Conservation (phyloP, 1,139 yeast genomes). For the Yamadazyma trypodendri region DNA sequence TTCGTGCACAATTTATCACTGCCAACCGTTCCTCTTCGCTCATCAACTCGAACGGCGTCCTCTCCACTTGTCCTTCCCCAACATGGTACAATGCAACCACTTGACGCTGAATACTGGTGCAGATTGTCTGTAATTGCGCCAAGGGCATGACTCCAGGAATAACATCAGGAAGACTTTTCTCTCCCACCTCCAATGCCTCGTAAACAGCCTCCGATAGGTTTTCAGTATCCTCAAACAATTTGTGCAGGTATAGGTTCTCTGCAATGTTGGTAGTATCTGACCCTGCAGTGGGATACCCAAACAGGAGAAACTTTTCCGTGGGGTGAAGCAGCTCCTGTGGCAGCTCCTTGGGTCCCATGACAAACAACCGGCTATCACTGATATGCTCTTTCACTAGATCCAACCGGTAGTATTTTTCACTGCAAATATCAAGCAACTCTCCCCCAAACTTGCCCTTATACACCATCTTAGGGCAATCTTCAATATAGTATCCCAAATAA, state of each 20-base stretch:
- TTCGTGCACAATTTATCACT: conserved; percentile 39
- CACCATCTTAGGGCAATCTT: conserved; percentile 77
- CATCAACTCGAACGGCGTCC: conserved; percentile 21
- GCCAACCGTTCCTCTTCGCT: conserved; percentile 22
- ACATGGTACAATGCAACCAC: conserved; percentile 15
- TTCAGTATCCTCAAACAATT: conserved; percentile 23
- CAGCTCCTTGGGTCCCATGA: too few species aligned
- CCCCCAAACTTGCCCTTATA: conserved; percentile 83
- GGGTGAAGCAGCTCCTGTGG: too few species aligned
- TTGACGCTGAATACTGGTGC: conserved; percentile 16
- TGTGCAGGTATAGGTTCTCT: conserved; percentile 32
- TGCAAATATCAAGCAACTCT: conserved; percentile 57
- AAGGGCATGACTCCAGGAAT: conserved; percentile 55
- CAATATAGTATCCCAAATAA: conserved; percentile 76
- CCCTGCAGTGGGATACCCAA: conserved; percentile 7
- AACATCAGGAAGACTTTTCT: conserved; percentile 35
- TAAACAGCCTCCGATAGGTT: conserved; percentile 21
- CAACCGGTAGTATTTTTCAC: conserved; percentile 45
- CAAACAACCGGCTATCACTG: conserved; percentile 43
- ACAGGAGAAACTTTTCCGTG: conserved; percentile 8
- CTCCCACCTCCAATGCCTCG: conserved; percentile 5
- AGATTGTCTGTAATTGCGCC: conserved; percentile 30
- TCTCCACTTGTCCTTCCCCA: conserved; percentile 11
- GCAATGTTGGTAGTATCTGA: conserved; percentile 24
- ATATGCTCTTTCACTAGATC: conserved; percentile 29